Conservation (phyloP, 2,329 filamentous ascomycete species). For the Eutypella sp. region DNA sequence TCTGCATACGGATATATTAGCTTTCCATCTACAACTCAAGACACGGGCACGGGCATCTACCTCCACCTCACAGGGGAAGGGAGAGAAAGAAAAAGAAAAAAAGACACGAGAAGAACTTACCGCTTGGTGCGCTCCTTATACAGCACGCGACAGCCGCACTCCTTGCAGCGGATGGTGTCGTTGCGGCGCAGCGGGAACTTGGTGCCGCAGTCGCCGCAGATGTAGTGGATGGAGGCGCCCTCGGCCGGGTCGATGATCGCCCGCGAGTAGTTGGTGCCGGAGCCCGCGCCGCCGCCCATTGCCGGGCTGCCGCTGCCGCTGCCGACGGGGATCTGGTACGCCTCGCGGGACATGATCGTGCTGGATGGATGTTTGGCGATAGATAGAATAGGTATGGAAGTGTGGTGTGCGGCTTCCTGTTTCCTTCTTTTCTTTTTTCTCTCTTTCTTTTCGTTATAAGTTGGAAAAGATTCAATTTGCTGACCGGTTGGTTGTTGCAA, state of each 20-base stretch:
- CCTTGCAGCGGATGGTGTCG: constrained; percentile 80
- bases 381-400: too few species aligned
- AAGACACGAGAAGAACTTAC: constrained; percentile 46
- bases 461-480: too few species aligned
- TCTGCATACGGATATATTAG: constrained; percentile 38
- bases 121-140: constrained; percentile 98
- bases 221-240: constrained; percentile 60
- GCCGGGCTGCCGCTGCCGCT: constrained; percentile 35
- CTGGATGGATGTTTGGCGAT: too few species aligned
- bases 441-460: too few species aligned
- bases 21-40: neutral
- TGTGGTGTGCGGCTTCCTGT: constrained; percentile 1
- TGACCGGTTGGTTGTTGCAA: too few species aligned
- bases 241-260: constrained; percentile 38
- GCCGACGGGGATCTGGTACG: constrained; percentile 67
- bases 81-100: neutral
- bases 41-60: too few species aligned
- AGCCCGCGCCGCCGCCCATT: constrained; percentile 38
- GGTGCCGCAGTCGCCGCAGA: constrained; percentile 80
- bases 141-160: constrained; percentile 90
- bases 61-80: neutral
- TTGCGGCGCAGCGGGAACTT: constrained; percentile 71
- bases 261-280: constrained; percentile 34
- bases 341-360: constrained; percentile 62
- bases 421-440: neutral